Percentiles rank a stretch among this genome's conserved stretches.
These are phyloP conservation scores for Prunus davidiana DNA, from an alignment of 306 rosid genomes.

Conservation along the genomic window DNA sequence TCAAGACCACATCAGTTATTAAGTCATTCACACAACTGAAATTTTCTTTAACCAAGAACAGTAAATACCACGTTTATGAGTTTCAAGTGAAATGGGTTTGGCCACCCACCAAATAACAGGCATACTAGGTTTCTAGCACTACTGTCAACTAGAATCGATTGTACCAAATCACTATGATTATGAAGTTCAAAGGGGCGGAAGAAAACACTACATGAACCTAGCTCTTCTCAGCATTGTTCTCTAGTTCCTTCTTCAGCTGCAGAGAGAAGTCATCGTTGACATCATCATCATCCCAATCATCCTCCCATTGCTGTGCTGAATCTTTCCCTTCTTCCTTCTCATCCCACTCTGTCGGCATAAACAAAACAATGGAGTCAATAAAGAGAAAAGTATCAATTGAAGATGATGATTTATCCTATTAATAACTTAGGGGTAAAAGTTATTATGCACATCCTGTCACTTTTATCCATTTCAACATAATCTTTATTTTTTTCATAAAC, in stretches of 20 bases:
- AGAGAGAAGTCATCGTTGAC: conserved; percentile 83
- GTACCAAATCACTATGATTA: not conserved
- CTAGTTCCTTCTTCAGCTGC: conserved; percentile 70
- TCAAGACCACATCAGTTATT: no score
- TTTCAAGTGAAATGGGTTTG: not conserved
- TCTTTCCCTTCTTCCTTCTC: conserved; percentile 70
- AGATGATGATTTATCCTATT: not conserved
- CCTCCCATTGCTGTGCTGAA: conserved; percentile 76
- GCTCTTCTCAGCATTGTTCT: conserved; percentile 51
- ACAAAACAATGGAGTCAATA: not conserved
- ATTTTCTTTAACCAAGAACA: not conserved
- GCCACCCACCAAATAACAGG: not conserved
- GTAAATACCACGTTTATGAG: not conserved
- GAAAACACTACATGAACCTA: not conserved
- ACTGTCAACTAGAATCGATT: not conserved
- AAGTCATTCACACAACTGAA: not conserved
- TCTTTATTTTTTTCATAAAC: not conserved
- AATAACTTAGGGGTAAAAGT: conserved; percentile 1
- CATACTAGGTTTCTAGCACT: not conserved
- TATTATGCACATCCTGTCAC: no score
- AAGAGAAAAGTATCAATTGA: not conserved
- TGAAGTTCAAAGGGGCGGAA: not conserved
- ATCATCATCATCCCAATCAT: conserved; percentile 90
- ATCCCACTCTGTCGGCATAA: conserved; percentile 53
- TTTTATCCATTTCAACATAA: not conserved